Conservation (phyloP, 805 yeast genomes). For the Kluyveromyces nonfermentans region DNA sequence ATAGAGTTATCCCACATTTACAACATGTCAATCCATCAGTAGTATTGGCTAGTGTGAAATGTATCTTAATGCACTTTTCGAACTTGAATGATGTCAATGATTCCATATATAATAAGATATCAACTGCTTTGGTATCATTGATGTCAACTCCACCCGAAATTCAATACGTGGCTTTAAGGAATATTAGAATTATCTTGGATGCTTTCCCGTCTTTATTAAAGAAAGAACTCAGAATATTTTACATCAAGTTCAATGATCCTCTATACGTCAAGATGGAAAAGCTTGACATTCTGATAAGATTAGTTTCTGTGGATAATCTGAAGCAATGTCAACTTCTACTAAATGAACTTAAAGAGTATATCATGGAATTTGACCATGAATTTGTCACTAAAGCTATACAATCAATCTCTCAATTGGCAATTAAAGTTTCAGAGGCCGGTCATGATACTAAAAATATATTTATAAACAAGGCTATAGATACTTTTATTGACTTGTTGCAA, state of each 20-base stretch:
- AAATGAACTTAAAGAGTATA: conserved; percentile 68
- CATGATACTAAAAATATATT: conserved; percentile 30
- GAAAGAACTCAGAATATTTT: conserved; percentile 79
- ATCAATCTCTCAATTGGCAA: conserved; percentile 65
- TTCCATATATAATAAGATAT: conserved; percentile 53
- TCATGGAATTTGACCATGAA: conserved; percentile 78
- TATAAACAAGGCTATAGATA: conserved; percentile 47
- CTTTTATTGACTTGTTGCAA: conserved; percentile 47
- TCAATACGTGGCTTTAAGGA: conserved; percentile 86
- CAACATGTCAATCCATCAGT: conserved; percentile 97
- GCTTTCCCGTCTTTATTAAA: conserved; percentile 74
- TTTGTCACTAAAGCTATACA: conserved; percentile 57
- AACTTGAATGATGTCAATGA: conserved; percentile 30
- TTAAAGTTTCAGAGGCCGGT: conserved; percentile 35
- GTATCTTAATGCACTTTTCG: conserved; percentile 60
- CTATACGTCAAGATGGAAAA: conserved; percentile 68
- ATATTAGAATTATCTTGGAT: conserved; percentile 81
- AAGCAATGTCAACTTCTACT: conserved; percentile 48
- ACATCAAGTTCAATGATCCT: conserved; percentile 81
- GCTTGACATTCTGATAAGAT: conserved; percentile 61
- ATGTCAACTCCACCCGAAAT: conserved; percentile 88
- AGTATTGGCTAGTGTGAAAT: conserved; percentile 76
- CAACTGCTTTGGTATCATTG: conserved; percentile 81
- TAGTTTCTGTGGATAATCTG: conserved; percentile 42
- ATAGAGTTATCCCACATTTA: conserved; percentile 85